Conservation (phyloP, 306 rosid genomes). For the Vigna trinervia region DNA sequence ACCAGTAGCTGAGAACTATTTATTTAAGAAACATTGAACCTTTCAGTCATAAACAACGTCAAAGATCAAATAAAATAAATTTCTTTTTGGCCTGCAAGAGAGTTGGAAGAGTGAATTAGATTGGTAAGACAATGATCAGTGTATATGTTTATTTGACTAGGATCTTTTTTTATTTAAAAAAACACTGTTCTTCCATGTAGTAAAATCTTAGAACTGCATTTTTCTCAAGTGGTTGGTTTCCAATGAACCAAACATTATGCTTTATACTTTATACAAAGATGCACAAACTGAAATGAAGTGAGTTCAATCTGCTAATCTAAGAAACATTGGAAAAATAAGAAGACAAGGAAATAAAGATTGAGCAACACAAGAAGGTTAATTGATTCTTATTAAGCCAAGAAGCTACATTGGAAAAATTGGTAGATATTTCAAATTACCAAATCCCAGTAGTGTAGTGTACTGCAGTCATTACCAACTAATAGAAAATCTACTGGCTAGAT, state of each 20-base stretch:
- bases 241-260: background rate
- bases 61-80: background rate
- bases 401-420: background rate
- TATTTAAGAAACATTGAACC: too few relatives aligned
- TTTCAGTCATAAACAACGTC: background rate
- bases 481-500: background rate
- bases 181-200: background rate
- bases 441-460: background rate
- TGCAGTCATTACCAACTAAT: background rate
- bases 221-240: background rate
- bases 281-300: background rate
- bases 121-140: background rate
- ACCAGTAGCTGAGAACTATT: too few relatives aligned
- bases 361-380: background rate
- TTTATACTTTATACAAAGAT: background rate
- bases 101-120: background rate
- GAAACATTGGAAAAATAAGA: background rate
- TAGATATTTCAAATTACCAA: background rate
- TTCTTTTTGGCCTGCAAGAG: background rate
- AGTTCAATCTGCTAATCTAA: conserved; percentile 11
- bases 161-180: background rate
- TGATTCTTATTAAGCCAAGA: background rate
- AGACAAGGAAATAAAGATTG: background rate
- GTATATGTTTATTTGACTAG: background rate
- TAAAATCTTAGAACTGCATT: background rate